These are phyloP conservation scores for Nakazawaea pomicola DNA, from an alignment of 805 yeast genomes.

Conservation along the genomic window DNA sequence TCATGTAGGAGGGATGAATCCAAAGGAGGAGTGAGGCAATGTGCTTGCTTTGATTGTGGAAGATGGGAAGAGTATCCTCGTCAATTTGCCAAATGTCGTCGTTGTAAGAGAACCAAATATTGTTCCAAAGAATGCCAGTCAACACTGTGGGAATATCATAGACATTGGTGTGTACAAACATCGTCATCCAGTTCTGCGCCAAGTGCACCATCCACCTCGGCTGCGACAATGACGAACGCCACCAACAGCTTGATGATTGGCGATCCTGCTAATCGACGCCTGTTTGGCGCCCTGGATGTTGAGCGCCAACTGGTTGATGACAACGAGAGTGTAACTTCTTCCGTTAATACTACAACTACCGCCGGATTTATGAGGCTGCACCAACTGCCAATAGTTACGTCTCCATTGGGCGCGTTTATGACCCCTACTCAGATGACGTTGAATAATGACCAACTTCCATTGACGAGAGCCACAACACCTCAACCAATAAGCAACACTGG, in stretches of 20 bases:
- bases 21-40: constrained; percentile 87
- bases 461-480: constrained; percentile 6
- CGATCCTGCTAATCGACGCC: too few relatives aligned
- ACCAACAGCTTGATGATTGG: constrained; percentile 3
- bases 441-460: constrained; percentile 2
- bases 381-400: constrained; percentile 4
- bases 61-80: constrained; percentile 89
- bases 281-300: too few relatives aligned
- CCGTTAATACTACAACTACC: constrained; percentile 9
- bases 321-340: constrained; percentile 6
- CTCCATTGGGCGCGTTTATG: constrained; percentile 6
- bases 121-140: constrained; percentile 91
- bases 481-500: background rate
- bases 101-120: constrained; percentile 92
- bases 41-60: constrained; percentile 91
- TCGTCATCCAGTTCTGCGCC: constrained; percentile 22
- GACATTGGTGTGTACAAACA: constrained; percentile 81
- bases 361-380: constrained; percentile 9
- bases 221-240: constrained; percentile 8
- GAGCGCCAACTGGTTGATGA: too few relatives aligned
- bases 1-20: constrained; percentile 88
- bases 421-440: constrained; percentile 6
- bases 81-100: constrained; percentile 90
- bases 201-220: constrained; percentile 16
- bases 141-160: constrained; percentile 87